These are phyloP conservation scores for Simmondsia chinensis DNA, from an alignment of 148 eudicot species.

Conservation along the genomic window DNA sequence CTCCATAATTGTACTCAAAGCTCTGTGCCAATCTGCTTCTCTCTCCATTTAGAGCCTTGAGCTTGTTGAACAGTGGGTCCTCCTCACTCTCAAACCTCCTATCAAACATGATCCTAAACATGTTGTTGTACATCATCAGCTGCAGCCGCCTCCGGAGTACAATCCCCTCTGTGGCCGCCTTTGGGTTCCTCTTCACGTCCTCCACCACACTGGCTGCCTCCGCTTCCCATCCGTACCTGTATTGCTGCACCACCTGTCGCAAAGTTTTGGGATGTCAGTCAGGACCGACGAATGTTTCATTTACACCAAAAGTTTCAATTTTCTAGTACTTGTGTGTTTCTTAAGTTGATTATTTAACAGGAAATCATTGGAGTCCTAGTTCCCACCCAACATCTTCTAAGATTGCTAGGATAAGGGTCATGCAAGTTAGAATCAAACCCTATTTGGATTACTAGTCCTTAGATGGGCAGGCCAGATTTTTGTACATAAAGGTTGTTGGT, in stretches of 20 bases:
- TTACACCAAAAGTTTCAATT: too few species aligned
- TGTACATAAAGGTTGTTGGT: too few species aligned
- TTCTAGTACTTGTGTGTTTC: too few species aligned
- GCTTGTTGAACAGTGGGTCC: conserved; percentile 31
- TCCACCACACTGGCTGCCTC: conserved; percentile 29
- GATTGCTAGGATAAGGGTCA: too few species aligned
- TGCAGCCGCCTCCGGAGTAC: conserved; percentile 42
- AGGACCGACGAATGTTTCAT: too few species aligned
- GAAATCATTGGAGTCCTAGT: too few species aligned
- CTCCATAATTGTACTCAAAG: conserved; percentile 51
- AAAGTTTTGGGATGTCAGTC: too few species aligned
- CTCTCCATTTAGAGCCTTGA: conserved; percentile 28
- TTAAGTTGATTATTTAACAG: too few species aligned
- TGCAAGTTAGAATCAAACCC: too few species aligned
- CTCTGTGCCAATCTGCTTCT: conserved; percentile 49
- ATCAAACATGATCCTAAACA: conserved; percentile 51
- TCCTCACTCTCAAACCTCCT: conserved; percentile 28
- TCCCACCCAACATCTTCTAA: too few species aligned
- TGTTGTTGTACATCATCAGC: conserved; percentile 38
- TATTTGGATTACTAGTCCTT: too few species aligned
- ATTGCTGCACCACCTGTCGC: conserved; percentile 36
- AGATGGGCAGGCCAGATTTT: too few species aligned
- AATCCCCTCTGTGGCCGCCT: conserved; percentile 24
- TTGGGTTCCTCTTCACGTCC: conserved; percentile 17
- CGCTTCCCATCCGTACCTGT: conserved; percentile 34